phyloP scores from a whole-genome alignment of 1,284 basidiomycete genomes.

The Melanopsichium pennsylvanicum region DNA sequence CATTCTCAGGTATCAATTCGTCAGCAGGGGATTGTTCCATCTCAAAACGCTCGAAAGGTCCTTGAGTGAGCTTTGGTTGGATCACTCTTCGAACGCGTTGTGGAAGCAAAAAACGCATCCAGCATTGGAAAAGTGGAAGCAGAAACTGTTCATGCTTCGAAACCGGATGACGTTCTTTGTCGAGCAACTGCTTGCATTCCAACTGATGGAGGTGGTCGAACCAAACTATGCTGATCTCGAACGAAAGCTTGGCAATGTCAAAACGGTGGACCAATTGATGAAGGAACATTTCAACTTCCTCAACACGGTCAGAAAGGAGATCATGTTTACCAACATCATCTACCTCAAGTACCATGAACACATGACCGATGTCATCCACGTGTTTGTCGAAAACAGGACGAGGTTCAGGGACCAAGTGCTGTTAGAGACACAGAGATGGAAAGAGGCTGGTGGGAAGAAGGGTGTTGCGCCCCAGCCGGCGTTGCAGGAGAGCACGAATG shows the following conservation, averaged over 20 bases:
- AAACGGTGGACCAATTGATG: conserved; percentile 64
- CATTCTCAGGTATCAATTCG: conserved; percentile 64
- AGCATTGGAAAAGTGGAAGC: conserved; percentile 61
- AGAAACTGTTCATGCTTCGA: conserved; percentile 57
- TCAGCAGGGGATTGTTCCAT: conserved; percentile 60
- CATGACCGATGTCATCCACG: conserved; percentile 51
- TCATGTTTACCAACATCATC: conserved; percentile 63
- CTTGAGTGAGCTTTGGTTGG: conserved; percentile 59
- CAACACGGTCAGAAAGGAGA: conserved; percentile 61
- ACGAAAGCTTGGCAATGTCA: conserved; percentile 50
- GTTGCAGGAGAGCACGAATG: conserved; percentile 29
- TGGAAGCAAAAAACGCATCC: conserved; percentile 54
- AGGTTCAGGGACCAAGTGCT: conserved; percentile 57
- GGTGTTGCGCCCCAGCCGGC: conserved; percentile 23
- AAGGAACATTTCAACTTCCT: conserved; percentile 63
- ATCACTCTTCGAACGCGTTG: conserved; percentile 43
- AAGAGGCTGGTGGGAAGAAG: conserved; percentile 25
- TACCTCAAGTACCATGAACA: conserved; percentile 56
- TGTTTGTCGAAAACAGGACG: conserved; percentile 54
- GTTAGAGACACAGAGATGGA: conserved; percentile 46
- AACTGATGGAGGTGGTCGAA: conserved; percentile 61
- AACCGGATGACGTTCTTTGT: conserved; percentile 63
- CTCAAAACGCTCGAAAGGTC: conserved; percentile 61
- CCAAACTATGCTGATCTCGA: conserved; percentile 63
- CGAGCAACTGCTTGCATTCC: conserved; percentile 62